Percentiles rank a stretch among this genome's conserved stretches.
Evolutionary conservation across 345 rosid genomes (phyloP).

Genomic region (Sonneratia caseolaris): DNA sequence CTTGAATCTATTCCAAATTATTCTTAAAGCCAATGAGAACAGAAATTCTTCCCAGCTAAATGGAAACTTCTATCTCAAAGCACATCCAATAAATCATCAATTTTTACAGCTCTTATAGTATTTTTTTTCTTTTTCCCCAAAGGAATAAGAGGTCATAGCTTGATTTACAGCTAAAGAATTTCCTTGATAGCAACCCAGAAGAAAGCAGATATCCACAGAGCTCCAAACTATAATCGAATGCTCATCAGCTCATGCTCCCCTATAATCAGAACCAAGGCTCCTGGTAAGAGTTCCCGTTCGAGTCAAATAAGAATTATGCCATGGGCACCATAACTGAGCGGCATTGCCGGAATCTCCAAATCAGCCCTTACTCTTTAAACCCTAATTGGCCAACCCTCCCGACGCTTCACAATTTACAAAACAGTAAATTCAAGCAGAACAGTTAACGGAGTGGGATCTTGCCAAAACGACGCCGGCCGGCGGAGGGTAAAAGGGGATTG

Average conservation of each 20-base stretch:
- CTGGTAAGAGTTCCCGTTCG: background rate
- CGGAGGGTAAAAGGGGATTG: background rate
- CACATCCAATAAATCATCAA: background rate
- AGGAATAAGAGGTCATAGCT: background rate
- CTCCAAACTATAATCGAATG: background rate
- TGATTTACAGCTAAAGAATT: background rate
- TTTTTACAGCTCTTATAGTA: background rate
- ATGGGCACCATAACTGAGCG: background rate
- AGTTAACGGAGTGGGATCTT: background rate
- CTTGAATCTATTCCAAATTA: background rate
- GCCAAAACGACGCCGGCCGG: conserved; percentile 17
- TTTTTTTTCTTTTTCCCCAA: background rate
- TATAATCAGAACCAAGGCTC: background rate
- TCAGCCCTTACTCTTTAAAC: background rate
- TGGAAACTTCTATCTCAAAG: background rate
- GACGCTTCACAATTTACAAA: background rate
- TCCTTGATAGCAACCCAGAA: too few species aligned
- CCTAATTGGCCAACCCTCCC: background rate
- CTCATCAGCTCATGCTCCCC: background rate
- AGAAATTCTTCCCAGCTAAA: background rate
- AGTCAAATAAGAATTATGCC: background rate
- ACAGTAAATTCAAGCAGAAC: background rate
- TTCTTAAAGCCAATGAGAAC: background rate
- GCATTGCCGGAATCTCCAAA: background rate
- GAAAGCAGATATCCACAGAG: background rate